Evolutionary conservation across 495 filamentous ascomycete species (phyloP), one percentile per base, ranked within the genome.

Genomic region (Aspergillus steynii): DNA sequence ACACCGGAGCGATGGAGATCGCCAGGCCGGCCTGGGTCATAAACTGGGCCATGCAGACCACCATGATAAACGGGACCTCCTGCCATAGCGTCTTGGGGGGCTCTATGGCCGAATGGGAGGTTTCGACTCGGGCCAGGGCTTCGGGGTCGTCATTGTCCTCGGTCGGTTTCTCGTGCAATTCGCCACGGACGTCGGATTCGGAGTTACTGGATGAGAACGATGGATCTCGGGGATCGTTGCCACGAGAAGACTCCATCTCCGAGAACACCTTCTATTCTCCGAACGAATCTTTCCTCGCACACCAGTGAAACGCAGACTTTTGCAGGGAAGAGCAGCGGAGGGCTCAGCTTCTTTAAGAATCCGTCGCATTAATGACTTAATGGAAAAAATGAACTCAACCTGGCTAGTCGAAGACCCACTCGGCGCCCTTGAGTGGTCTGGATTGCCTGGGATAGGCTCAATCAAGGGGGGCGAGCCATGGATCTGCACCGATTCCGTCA

Each of bases 31-130:
- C 73, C 46, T 81, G 77, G 31, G 77, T 81, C 59, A 80, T 71
- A 68, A 83, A 75, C 53, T 84, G 81, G 3, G 78, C 77, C 61
- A 75, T 74, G 58, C 78, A 81, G 20, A 81, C 73, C 27, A 79
- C 65, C 29, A 69, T 67, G 29, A 84, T 70, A 50, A 84, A 82
- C 9, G 74, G 34, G 29, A 75, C 64, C 61, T 84, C 81, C 15
- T 34, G 61, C 20, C 46, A 55, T 2, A 65, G 59, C n/a, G 29
- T 55, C 10, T 64, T 52, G 0, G 61, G 63, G 0, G 65, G 63
- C 2, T 37, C 53, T 8, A 64, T 54, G 2, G 53, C 59, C 4
- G 65, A 68, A 50, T 66, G 65, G 0, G 65, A 58, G 7, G 63
- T 65, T 49, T 68, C 60, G 3, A 66, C 56, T 6, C 57, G 63